Base-by-base conservation (phyloP, 768 basidiomycete species). In the Cystoderma amianthinum region DNA sequence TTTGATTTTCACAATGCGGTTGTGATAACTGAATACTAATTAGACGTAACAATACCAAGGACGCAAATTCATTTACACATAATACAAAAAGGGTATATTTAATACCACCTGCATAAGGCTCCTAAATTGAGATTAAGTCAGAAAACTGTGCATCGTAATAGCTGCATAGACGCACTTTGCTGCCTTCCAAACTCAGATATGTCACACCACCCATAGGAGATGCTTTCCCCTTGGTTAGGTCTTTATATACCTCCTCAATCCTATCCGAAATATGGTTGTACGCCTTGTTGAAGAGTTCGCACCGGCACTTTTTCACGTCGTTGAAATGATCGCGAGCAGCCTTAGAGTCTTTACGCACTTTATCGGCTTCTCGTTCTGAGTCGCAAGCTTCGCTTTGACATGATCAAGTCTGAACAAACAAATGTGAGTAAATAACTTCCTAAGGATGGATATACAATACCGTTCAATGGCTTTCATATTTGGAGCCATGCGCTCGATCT, bases 171-270 rank as follows among this genome's bases (percentile, higher is more conserved):
- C 75, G 36, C 52, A 92, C 94, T 66, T 99, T 95, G 48, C 76
- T 91, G 53, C 98, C 96, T 54, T 99, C 96, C 52, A 99, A 68
- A 64, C 83, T 90, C 15, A 98, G 76, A 61, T 98, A 99, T 2
- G 94, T 96, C 22, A 96, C 90, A 50, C 96, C 96, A 34, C 95
- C 95, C 79, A 90, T 85, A 0, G 92, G 92, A 1, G 90, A 78
- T 2, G 87, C 85, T 56, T 91, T 92, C 11, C 91, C 93, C 62
- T 95, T 98, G 0, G 96, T 98, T 12, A 98, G 74, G 49, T 97
- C 93, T 62, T 98, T 98, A 67, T 99, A 99, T 1, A 98, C 94
- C 47, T 83, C 74, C 55, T 97, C 94, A 48, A 99, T 99, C 30
- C 80, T 73, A 45, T 94, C 91, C 9, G 94, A 88, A 42, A 99